phyloP scores from a whole-genome alignment of 345 rosid species.

The Erucastrum elatum region DNA sequence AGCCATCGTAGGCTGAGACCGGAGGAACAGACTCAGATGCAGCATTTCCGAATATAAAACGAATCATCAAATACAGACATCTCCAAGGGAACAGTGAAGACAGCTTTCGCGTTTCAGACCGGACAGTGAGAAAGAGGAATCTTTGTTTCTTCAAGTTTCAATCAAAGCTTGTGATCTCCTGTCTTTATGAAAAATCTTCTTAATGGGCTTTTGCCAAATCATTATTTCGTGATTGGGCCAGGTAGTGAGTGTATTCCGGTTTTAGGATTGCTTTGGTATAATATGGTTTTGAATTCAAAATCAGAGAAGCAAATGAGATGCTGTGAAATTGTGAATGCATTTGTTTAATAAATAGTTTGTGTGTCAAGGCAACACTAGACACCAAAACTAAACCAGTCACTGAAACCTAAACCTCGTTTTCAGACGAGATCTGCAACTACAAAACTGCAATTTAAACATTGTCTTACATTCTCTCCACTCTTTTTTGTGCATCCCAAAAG shows the following conservation, averaged over 20 bases:
- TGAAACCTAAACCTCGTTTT: slow-evolving; percentile 13
- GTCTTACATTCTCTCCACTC: neutral
- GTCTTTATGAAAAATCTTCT: neutral
- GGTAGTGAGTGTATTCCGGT: neutral
- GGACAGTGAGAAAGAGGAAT: too few relatives aligned
- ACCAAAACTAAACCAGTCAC: neutral
- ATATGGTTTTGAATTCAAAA: neutral
- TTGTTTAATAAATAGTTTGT: neutral
- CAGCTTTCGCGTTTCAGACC: neutral
- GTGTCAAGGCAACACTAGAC: slow-evolving; percentile 9
- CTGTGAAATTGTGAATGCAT: neutral
- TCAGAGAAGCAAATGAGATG: neutral
- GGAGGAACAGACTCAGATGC: slow-evolving; percentile 43
- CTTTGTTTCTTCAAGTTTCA: too few relatives aligned
- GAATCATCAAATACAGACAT: slow-evolving; percentile 54
- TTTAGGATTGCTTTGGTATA: neutral
- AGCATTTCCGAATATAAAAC: slow-evolving; percentile 46
- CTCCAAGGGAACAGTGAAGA: slow-evolving; percentile 5
- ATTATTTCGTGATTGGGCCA: neutral
- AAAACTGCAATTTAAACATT: slow-evolving; percentile 30
- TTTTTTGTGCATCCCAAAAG: too few relatives aligned
- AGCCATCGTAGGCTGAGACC: too few relatives aligned
- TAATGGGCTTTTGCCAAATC: slow-evolving; percentile 11
- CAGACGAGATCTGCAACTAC: neutral
- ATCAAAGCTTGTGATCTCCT: too few relatives aligned